Conservation (phyloP, 257 asterid species). For the Solanum piurae region DNA sequence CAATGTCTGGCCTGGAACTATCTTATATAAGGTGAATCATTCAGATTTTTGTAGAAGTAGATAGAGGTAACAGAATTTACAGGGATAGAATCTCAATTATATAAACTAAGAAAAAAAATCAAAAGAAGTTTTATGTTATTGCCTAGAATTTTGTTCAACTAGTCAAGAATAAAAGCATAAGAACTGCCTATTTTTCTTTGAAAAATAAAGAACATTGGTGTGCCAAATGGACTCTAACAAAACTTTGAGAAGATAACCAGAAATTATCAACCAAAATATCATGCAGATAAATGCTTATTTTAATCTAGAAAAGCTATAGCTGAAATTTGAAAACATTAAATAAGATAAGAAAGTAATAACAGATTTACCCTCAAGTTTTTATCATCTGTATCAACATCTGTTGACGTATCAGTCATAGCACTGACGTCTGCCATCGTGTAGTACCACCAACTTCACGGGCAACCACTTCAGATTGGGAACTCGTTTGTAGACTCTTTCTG, state of each 20-base stretch:
- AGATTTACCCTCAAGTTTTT: conserved; percentile 32
- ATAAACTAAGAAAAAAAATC: neutral
- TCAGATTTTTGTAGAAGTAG: neutral
- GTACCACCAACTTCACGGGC: conserved; percentile 17
- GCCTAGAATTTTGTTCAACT: neutral
- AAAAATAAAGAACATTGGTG: neutral
- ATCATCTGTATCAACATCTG: conserved; percentile 94
- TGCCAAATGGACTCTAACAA: neutral
- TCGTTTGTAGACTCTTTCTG: conserved; percentile 8
- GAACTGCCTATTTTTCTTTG: neutral
- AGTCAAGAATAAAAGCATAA: neutral
- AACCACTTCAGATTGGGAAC: neutral
- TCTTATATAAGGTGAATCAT: neutral
- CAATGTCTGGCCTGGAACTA: neutral
- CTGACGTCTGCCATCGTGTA: conserved; percentile 69
- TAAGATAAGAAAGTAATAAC: neutral
- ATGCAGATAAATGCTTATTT: neutral
- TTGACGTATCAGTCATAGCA: conserved; percentile 80
- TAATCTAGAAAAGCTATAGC: neutral
- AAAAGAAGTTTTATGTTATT: neutral
- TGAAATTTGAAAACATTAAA: neutral
- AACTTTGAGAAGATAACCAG: neutral
- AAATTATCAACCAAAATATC: neutral
- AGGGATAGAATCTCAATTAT: neutral
- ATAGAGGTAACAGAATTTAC: neutral